These are phyloP conservation scores for Drosera capensis DNA, from an alignment of 148 eudicot genomes.

Conservation along the genomic window DNA sequence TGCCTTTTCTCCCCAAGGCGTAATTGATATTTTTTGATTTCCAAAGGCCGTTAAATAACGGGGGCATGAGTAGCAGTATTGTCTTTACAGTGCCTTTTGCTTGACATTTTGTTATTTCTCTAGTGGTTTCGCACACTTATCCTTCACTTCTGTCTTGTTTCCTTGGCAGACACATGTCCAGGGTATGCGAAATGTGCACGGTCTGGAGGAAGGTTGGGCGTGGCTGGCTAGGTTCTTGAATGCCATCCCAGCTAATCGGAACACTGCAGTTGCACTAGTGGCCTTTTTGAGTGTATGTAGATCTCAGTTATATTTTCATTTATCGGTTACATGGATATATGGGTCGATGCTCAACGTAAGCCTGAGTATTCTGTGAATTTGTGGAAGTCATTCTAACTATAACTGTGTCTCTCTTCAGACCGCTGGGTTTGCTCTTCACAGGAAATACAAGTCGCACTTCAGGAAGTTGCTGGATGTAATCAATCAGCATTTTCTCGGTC, in stretches of 20 bases:
- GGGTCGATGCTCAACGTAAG: too few relatives aligned
- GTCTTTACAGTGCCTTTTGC: background rate
- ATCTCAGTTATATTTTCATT: background rate
- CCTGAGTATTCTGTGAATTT: background rate
- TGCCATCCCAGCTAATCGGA: slow-evolving; percentile 52
- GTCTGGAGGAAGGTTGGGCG: slow-evolving; percentile 73
- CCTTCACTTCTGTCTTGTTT: background rate
- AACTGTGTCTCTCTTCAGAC: slow-evolving; percentile 32
- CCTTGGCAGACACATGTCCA: slow-evolving; percentile 54
- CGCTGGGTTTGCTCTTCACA: slow-evolving; percentile 69
- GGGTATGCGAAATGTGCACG: slow-evolving; percentile 44
- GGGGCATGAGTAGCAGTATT: too few relatives aligned
- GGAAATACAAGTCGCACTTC: slow-evolving; percentile 61
- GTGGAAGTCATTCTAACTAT: background rate
- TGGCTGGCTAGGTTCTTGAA: slow-evolving; percentile 90
- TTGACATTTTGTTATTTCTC: too few relatives aligned
- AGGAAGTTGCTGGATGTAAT: slow-evolving; percentile 44
- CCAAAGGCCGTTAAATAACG: too few relatives aligned
- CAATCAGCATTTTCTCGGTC: slow-evolving; percentile 28
- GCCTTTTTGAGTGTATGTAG: slow-evolving; percentile 70
- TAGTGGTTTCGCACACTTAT: too few relatives aligned
- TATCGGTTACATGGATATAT: too few relatives aligned
- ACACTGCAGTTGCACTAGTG: slow-evolving; percentile 58
- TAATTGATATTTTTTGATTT: too few relatives aligned
- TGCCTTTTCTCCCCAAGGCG: too few relatives aligned